Conservation (phyloP, 495 filamentous ascomycete genomes). For the Hypoxylon crocopeplum region DNA sequence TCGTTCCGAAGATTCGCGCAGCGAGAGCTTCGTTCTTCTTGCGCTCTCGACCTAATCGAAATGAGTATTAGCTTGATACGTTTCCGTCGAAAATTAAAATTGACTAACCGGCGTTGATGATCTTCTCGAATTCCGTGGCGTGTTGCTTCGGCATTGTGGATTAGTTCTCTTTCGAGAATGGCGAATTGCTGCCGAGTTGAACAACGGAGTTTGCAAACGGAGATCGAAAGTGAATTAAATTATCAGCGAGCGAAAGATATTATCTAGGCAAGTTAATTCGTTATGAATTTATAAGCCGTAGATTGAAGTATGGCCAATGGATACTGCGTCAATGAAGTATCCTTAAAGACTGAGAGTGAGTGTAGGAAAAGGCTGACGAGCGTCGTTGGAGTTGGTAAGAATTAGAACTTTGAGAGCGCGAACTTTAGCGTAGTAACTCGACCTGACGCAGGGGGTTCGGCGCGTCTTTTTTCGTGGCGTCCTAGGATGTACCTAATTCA, state of each 20-base stretch:
- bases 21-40: slow-evolving; percentile 76
- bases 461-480: slow-evolving; percentile 22
- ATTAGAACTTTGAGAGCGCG: background rate
- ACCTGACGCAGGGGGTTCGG: slow-evolving; percentile 13
- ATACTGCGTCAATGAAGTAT: too few species aligned
- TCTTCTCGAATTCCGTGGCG: slow-evolving; percentile 66
- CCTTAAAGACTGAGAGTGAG: background rate
- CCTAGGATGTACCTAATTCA: background rate
- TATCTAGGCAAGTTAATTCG: too few species aligned
- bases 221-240: background rate
- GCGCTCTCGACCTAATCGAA: slow-evolving; percentile 66
- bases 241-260: too few species aligned
- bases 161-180: too few species aligned
- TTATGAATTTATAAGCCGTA: too few species aligned
- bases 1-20: slow-evolving; percentile 70
- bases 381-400: background rate
- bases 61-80: slow-evolving; percentile 28
- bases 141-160: slow-evolving; percentile 57
- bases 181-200: too few species aligned
- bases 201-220: background rate
- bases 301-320: too few species aligned
- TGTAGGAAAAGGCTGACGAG: background rate
- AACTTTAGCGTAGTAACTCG: background rate
- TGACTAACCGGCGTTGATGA: slow-evolving; percentile 66
- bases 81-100: background rate